Percentiles rank a stretch among this genome's conserved stretches.
phyloP scores from a whole-genome alignment of 768 basidiomycete genomes.

The Lyophyllum atratum region DNA sequence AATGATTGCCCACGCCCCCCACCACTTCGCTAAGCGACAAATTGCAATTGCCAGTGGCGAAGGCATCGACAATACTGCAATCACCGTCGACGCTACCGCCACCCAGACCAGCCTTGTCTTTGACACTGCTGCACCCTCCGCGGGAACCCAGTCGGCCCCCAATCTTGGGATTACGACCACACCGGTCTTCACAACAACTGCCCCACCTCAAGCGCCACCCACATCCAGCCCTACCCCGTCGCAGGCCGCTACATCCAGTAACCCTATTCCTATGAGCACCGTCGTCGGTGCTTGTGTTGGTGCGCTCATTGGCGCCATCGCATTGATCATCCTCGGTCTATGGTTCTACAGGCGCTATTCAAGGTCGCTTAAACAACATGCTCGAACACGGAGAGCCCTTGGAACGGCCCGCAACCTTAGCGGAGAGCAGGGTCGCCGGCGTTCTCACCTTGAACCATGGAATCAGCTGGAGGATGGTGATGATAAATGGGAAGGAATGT shows the following conservation, averaged over 20 bases:
- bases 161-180: conserved; percentile 3
- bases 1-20: conserved; percentile 15
- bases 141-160: not conserved
- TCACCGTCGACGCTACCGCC: conserved; percentile 4
- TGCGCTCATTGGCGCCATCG: conserved; percentile 54
- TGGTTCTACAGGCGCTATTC: conserved; percentile 57
- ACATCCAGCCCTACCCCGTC: conserved; percentile 16
- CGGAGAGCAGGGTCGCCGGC: conserved; percentile 42
- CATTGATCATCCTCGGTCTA: conserved; percentile 52
- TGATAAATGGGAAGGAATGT: conserved; percentile 47
- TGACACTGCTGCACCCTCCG: conserved; percentile 8
- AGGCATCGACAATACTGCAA: conserved; percentile 16
- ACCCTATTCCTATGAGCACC: conserved; percentile 46
- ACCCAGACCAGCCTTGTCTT: conserved; percentile 14
- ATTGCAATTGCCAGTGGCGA: conserved; percentile 5
- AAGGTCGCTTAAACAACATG: conserved; percentile 36
- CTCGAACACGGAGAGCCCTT: conserved; percentile 28
- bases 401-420: conserved; percentile 37
- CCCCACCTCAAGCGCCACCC: conserved; percentile 14
- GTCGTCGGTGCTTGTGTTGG: conserved; percentile 68
- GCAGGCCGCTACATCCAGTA: conserved; percentile 24
- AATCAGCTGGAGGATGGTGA: conserved; percentile 55
- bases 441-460: conserved; percentile 56
- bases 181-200: conserved; percentile 9
- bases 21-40: conserved; percentile 14